Evolutionary conservation across 2,329 filamentous ascomycete species (phyloP), one percentile per base, ranked within the genome.

Genomic region (Monilinia fructigena): DNA sequence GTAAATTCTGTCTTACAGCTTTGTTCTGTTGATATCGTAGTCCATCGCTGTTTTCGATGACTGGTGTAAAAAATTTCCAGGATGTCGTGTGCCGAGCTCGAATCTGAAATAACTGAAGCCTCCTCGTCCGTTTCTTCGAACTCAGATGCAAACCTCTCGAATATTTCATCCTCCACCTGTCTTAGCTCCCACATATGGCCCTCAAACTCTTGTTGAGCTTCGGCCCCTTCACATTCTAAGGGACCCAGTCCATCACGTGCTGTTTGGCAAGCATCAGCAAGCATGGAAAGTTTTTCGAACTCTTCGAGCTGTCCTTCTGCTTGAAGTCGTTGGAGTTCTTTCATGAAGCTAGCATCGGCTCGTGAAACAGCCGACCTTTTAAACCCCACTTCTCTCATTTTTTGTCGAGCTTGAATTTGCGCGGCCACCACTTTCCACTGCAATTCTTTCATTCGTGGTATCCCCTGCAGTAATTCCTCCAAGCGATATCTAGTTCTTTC

Each of bases 301-400:
- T 28, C 59, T 14, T 35, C 45, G 2, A 71, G 48, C 23, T 69
- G 58, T 20, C 67, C 69, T 26, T 68, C 55, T 20, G 69, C 71
- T 40, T 64, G 62, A 10, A 72, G 54, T 52, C 48, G 23, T 65
- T 74, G 73, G 23, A 74, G 18, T 56, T 70, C 69, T 45, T 60
- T 67, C 72, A 74, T 74, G 35, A 74, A 72, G 42, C 68, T 68
- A 16, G 65, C 70, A 55, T 74, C 73, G 1, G 64, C 64, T 16
- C 56, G 45, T 60, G 69, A 72, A 3, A 73, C 68, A 42, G 66
- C 50, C 6, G 69, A 54, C 61, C 71, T 63, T 60, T 72, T 68
- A 55, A 69, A 64, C 0, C 61, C 64, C n/a, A 69, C 71, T 55
- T 72, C 68, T 5, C 71, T 68, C 54, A 67, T 68, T 38, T 71